Percentiles rank a stretch among this genome's conserved stretches.
These are phyloP conservation scores for Penicillium odoratum DNA, from an alignment of 495 filamentous ascomycete species.

Conservation along the genomic window DNA sequence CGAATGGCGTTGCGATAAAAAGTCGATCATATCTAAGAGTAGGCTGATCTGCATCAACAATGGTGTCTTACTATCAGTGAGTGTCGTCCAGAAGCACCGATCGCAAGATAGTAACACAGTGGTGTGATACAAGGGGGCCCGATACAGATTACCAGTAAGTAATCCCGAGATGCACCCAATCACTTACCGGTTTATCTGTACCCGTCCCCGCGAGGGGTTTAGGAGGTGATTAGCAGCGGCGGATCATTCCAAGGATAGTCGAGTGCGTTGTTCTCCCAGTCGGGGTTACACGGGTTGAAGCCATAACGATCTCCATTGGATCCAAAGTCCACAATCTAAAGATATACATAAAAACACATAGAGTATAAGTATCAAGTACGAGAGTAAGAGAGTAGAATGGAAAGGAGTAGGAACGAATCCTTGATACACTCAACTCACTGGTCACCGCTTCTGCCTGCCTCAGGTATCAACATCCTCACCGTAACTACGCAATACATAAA, in stretches of 20 bases:
- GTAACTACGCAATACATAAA: background rate
- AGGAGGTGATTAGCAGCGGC: background rate
- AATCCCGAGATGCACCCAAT: background rate
- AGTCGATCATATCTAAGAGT: background rate
- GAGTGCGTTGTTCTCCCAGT: background rate
- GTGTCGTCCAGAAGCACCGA: background rate
- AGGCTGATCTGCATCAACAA: background rate
- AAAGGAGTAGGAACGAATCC: background rate
- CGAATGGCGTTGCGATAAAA: background rate
- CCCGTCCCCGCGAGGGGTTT: background rate
- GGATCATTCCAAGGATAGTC: slow-evolving; percentile 1
- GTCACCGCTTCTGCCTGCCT: background rate
- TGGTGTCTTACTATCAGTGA: background rate
- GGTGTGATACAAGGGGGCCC: background rate
- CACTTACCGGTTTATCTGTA: background rate
- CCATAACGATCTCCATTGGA: background rate
- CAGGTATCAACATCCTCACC: background rate
- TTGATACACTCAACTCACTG: background rate
- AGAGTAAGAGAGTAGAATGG: background rate
- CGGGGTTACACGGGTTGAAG: background rate
- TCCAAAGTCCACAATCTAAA: background rate
- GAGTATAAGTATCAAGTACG: background rate
- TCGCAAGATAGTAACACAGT: slow-evolving; percentile 1
- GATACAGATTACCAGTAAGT: background rate
- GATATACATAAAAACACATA: too few relatives aligned